Evolutionary conservation across 768 basidiomycete species (phyloP), one percentile per base, ranked within the genome.

Genomic region (Boletellus sp.): DNA sequence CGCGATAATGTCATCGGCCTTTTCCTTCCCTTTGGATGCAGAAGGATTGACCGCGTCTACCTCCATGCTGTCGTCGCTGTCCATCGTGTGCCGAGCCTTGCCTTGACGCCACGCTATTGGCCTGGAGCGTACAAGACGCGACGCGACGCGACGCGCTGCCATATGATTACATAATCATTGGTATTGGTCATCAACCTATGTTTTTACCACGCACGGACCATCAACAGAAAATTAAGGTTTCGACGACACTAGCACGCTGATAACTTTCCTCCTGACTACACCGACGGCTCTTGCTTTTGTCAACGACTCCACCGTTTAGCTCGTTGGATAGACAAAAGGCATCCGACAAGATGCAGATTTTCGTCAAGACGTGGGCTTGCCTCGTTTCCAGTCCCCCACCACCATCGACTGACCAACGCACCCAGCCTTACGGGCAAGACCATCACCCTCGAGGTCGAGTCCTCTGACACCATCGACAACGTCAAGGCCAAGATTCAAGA

Each of bases 401-500:
- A 2, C 4, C 13, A 15, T 23, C 13, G 16, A 48, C 53, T 56
- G 46, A 46, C 53, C n/a, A 13, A 28, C 57, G 20, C 38, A 55
- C 9, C 28, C 62, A 93, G 90, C 86, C 90, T 95, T 64, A 95
- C 94, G 83, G 94, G 93, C 70, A 96, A 96, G 80, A 97, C 94
- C 63, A 94, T 94, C 79, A 94, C 92, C 68, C 87, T 96, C 73
- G 93, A 94, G 81, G 92, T 95, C 64, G 92, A 95, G 74, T 94
- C 92, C 59, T 94, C 91, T 52, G 92, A 94, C 76, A 94, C 92
- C 58, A 93, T 94, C 75, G 92, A 94, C 78, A 94, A 94, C 82
- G 93, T 95, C 76, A 95, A 94, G 78, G 81, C 90, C 68, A 94
- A 94, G 73, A 94, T 96, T 65, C 92, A 94, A 68, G 92, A 95